Base-by-base conservation (phyloP, 495 filamentous ascomycete species). In the Thozetella sp. region DNA sequence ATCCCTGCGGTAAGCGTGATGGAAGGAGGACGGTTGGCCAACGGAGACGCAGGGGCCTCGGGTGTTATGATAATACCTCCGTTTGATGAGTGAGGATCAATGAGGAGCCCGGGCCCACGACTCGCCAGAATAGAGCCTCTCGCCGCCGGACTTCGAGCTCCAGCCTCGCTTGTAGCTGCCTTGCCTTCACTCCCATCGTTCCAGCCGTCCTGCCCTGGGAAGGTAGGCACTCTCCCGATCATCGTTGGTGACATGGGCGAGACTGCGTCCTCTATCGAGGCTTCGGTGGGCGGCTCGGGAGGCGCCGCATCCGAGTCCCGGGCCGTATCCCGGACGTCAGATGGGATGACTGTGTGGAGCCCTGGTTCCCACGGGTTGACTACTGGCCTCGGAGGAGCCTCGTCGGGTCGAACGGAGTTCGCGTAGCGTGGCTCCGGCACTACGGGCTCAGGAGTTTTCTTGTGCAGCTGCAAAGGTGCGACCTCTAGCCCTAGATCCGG, bases 401-500 rank as follows among this genome's bases (percentile, higher is more conserved):
- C 66, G 63, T 63, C 63, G 60, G 43, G 63, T 58, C 53, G 57
- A 63, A 63, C 63, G 55, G 60, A 62, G 58, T 63, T 64, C 54
- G 55, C 65, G 60, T 60, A 60, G 50, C 22, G 62, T 59, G 63
- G 60, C 51, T 70, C 26, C 6, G 24, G 57, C 51, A 12, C n/a
- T 48, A 30, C 51, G 50, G 40, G 22, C 20, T 25, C 24, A 20
- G 23, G 45, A 23, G n/a, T 24, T 22, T n/a, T 30, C 19, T 19
- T 54, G 19, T 6, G 26, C 9, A 37, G 24, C 15, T 22, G 53
- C 53, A 30, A 3, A 26, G 23, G 37, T 2, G 19, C 43, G 10
- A 56, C 63, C 3, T 67, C 68, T 22, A 70, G 59, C 20, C 61
- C 59, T 59, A 63, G 56, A 55, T 69, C 63, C 27, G 67, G 67